Evolutionary conservation across 495 filamentous ascomycete species (phyloP).

Genomic region (Talaromyces nanjingensis): DNA sequence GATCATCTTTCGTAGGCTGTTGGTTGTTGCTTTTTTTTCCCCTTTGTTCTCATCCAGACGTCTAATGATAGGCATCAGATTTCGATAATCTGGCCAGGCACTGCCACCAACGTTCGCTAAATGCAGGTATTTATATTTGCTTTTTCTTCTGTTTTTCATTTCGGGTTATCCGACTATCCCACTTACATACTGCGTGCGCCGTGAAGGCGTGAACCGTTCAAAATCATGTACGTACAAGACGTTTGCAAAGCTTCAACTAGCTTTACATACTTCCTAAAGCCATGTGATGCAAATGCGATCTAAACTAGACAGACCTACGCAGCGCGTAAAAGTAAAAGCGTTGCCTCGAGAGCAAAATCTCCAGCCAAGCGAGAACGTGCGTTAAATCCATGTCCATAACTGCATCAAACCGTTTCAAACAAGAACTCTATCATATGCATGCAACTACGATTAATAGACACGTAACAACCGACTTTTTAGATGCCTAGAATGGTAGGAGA

Average conservation of each 20-base stretch:
- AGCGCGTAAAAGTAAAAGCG: background rate
- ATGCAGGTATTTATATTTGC: background rate
- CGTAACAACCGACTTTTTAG: background rate
- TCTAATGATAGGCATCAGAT: background rate
- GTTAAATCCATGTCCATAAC: background rate
- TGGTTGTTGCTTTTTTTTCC: background rate
- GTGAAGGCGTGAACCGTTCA: background rate
- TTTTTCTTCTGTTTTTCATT: background rate
- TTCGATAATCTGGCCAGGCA: background rate
- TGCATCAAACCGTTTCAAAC: background rate
- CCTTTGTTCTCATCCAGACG: background rate
- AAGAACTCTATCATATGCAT: background rate
- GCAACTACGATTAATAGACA: background rate
- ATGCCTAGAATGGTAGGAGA: background rate
- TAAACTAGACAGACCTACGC: background rate
- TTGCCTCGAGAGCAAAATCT: background rate
- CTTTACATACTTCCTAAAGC: background rate
- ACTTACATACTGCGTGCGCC: background rate
- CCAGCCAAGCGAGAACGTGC: background rate
- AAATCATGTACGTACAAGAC: background rate
- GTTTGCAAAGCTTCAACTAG: background rate
- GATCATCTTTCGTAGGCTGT: background rate
- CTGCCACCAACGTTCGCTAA: background rate
- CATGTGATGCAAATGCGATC: background rate
- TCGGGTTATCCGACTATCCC: background rate